A percentile compares a stretch with the other conserved stretches of the same genome.
These are phyloP conservation scores for Dalechampia spathulata DNA, from an alignment of 441 rosid species.

Conservation along the genomic window DNA sequence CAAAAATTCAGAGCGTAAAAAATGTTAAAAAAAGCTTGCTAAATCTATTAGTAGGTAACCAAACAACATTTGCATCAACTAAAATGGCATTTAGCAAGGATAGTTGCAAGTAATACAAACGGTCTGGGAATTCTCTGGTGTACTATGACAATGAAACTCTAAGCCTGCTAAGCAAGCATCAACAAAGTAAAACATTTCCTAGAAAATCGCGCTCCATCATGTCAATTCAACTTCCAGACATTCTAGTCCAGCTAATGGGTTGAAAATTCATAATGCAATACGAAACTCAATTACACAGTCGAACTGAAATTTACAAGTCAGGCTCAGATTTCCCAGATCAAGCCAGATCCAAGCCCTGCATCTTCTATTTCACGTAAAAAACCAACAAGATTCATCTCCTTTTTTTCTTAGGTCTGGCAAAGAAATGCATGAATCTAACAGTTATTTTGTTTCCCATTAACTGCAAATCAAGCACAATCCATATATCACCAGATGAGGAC, in stretches of 20 bases:
- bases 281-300: too few species aligned
- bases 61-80: too few species aligned
- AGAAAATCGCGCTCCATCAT: not conserved
- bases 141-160: too few species aligned
- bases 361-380: not conserved
- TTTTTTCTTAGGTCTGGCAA: not conserved
- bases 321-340: not conserved
- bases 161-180: not conserved
- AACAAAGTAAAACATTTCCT: not conserved
- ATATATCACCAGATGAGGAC: not conserved
- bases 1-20: constrained; percentile 13
- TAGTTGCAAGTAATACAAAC: too few species aligned
- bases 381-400: not conserved
- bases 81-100: too few species aligned
- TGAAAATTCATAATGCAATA: not conserved
- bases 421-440: not conserved
- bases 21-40: constrained; percentile 5
- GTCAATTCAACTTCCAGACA: not conserved
- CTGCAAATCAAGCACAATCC: not conserved
- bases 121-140: too few species aligned
- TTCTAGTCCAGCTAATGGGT: not conserved
- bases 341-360: constrained; percentile 3
- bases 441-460: not conserved
- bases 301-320: not conserved
- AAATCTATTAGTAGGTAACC: too few species aligned